Evolutionary conservation across 2,329 filamentous ascomycete species (phyloP), one percentile per base, ranked within the genome.

Genomic region (Penicillium hesseltinei): DNA sequence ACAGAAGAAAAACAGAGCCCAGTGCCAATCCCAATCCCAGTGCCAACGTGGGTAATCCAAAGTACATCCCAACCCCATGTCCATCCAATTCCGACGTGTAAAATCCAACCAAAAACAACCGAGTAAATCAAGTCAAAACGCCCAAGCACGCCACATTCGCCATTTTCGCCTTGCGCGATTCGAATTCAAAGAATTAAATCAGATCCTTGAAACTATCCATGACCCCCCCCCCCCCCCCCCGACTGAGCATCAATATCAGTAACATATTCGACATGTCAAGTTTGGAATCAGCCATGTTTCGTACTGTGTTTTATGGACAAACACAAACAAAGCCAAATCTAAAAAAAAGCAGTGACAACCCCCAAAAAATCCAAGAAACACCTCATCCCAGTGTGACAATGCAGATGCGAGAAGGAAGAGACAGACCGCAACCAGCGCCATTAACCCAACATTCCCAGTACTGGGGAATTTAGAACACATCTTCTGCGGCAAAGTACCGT

Each of bases 401-500:
- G 62, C 62, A 66, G 61, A 66, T 65, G 59, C 59, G 42, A 60
- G 36, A 19, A 38, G 25, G 25, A 49, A 56, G 49, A 47, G 35
- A 56, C 35, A 44, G 50, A 60, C 53, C 40, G 49, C 57, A 19
- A 29, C 49, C 33, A 56, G 58, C 48, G 44, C 55, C 59, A 50
- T 49, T 58, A 44, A 17, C n/a, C 5, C 23, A 36, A 25, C 35
- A 31, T 27, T 19, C 11, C 19, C 53, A n/a, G 35, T 40, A 11
- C 25, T 23, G 13, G 5, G 10, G 23, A 23, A 25, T 13, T 63
- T 60, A 75, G 46, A 72, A 75, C 42, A 75, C 73, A 61, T 75
- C 73, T 60, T 89, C 87, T 4, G 87, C 86, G 4, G 85, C 83
- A 71, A 91, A 91, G 67, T 91, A 91, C 56, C 87, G 81, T 72